A percentile compares a stretch with the other conserved stretches of the same genome.
These are phyloP conservation scores for Rhodotorula sp. DNA, from an alignment of 1,284 basidiomycete genomes.

Conservation along the genomic window DNA sequence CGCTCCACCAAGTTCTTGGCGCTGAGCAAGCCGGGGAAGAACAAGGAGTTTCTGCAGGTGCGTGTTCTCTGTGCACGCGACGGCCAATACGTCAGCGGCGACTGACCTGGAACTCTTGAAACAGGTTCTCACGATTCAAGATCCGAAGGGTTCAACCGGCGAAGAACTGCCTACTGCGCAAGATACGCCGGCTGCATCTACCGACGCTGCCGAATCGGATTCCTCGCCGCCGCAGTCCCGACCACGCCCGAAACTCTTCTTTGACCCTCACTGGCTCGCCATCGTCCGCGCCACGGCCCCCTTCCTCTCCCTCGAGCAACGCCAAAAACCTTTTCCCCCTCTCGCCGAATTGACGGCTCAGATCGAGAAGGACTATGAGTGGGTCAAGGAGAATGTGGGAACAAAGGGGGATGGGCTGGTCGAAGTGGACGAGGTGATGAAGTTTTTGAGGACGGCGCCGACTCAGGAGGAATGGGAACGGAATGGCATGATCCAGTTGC, in stretches of 20 bases:
- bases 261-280: conserved; percentile 89
- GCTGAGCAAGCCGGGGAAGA: conserved; percentile 85
- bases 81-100: not conserved
- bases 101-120: no score
- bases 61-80: conserved; percentile 33
- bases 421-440: conserved; percentile 63
- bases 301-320: conserved; percentile 61
- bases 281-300: conserved; percentile 83
- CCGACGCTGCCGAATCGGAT: not conserved
- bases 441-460: conserved; percentile 72
- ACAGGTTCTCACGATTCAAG: not conserved
- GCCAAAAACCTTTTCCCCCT: conserved; percentile 59
- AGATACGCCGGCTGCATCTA: no score
- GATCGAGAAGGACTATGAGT: conserved; percentile 63
- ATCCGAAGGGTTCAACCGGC: not conserved
- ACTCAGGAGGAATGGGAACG: conserved; percentile 52
- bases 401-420: conserved; percentile 48
- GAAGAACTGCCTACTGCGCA: not conserved
- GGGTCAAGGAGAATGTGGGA: conserved; percentile 62
- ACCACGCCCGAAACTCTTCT: conserved; percentile 48
- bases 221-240: conserved; percentile 21
- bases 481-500: conserved; percentile 12
- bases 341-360: conserved; percentile 56
- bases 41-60: conserved; percentile 81
- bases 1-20: conserved; percentile 75